phyloP scores from a whole-genome alignment of 2,329 filamentous ascomycete genomes.

The Apiospora marii region DNA sequence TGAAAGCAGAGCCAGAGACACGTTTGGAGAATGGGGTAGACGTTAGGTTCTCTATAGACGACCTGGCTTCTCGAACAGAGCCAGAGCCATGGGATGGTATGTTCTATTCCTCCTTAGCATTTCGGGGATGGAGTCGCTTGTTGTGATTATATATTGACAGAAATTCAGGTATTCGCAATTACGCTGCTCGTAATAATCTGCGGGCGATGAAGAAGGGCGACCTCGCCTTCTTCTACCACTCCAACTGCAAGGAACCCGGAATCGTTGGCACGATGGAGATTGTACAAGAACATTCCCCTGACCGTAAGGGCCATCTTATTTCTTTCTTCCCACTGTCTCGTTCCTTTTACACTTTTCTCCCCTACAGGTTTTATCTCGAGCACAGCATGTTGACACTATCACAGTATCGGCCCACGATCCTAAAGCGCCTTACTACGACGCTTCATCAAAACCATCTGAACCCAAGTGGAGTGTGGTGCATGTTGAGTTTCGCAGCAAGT shows the following conservation, averaged over 20 bases:
- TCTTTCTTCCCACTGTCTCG: not conserved
- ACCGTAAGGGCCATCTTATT: constrained; percentile 61
- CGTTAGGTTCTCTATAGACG: constrained; percentile 94
- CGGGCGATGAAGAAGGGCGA: constrained; percentile 91
- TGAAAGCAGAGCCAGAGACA: constrained; percentile 89
- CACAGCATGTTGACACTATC: constrained; percentile 37
- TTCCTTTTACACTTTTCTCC: constrained; percentile 2
- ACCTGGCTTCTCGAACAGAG: constrained; percentile 73
- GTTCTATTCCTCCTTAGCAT: constrained; percentile 40
- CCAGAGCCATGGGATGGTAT: constrained; percentile 93
- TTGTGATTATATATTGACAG: constrained; percentile 1
- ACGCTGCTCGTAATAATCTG: constrained; percentile 82
- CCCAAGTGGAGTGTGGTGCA: constrained; percentile 91
- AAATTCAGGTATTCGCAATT: constrained; percentile 44
- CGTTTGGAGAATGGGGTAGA: constrained; percentile 87
- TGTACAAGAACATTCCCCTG: constrained; percentile 81
- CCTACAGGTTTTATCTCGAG: not conserved
- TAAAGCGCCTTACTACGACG: constrained; percentile 82
- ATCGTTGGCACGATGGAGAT: constrained; percentile 92
- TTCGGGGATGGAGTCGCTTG: not conserved
- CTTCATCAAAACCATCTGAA: constrained; percentile 71
- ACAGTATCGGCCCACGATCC: constrained; percentile 75
- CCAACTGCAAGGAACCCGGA: constrained; percentile 87
- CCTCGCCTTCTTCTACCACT: constrained; percentile 96
- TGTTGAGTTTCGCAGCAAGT: constrained; percentile 86